Conservation (phyloP, 73 alveolate genomes). For the Uronychia binucleata region DNA sequence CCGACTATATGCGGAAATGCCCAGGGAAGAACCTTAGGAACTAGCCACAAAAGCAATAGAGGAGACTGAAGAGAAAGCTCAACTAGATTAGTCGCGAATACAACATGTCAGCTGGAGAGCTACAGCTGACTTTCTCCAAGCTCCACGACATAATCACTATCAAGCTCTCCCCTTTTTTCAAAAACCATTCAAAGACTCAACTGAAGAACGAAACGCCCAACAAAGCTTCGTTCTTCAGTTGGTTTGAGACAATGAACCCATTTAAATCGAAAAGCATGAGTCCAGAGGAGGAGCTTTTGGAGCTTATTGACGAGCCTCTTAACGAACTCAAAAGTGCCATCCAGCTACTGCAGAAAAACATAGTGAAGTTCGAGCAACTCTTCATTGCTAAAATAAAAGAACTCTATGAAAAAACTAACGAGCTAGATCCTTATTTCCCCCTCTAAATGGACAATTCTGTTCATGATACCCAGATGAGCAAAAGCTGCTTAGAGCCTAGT, state of each 20-base stretch:
- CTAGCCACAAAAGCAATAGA: neutral
- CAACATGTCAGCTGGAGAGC: neutral
- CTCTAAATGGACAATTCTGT: neutral
- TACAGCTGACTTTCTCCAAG: neutral
- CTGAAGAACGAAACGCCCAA: neutral
- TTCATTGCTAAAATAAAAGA: neutral
- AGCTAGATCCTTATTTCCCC: neutral
- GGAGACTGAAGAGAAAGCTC: neutral
- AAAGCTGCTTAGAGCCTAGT: neutral
- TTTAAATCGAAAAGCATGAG: too few relatives aligned
- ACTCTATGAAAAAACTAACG: neutral
- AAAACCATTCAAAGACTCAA: neutral
- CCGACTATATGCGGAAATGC: neutral
- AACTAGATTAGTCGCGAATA: neutral
- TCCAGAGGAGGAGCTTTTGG: neutral
- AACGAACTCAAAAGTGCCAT: neutral
- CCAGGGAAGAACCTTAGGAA: neutral
- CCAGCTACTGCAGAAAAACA: neutral
- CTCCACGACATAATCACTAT: neutral
- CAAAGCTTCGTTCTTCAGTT: neutral
- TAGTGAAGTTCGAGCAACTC: neutral
- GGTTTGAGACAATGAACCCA: neutral
- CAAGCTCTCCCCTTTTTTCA: neutral
- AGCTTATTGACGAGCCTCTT: neutral
- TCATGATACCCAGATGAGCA: neutral